Conservation (phyloP, 1,284 basidiomycete genomes). For the Phellopilus nigrolimitatus region DNA sequence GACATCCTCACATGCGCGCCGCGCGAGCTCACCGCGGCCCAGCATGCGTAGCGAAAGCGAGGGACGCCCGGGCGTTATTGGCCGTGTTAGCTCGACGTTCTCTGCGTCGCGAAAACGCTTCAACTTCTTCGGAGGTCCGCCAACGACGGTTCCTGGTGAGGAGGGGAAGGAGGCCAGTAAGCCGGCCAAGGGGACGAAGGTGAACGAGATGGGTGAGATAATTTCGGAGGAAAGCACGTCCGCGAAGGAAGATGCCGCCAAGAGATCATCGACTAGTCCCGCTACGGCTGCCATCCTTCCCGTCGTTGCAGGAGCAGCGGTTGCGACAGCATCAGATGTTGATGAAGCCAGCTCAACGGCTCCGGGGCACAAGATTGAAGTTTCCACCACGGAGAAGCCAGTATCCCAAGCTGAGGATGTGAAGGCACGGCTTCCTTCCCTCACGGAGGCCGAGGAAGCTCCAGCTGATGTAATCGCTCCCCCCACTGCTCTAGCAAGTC, state of each 20-base stretch:
- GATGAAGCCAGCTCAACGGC: not conserved
- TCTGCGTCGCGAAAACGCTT: slow-evolving; percentile 13
- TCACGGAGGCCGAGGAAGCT: slow-evolving; percentile 2
- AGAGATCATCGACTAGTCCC: not conserved
- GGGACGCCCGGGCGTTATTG: slow-evolving; percentile 3
- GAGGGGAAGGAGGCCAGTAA: slow-evolving; percentile 7
- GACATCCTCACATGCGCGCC: slow-evolving; percentile 20
- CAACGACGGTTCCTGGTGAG: slow-evolving; percentile 1
- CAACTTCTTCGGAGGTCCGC: slow-evolving; percentile 12
- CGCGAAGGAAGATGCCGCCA: not conserved
- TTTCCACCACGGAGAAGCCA: slow-evolving; percentile 1
- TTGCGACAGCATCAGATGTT: not conserved
- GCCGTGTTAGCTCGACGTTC: slow-evolving; percentile 16
- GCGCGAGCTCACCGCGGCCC: slow-evolving; percentile 14
- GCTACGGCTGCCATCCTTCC: slow-evolving; percentile 3
- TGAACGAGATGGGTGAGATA: slow-evolving; percentile 16
- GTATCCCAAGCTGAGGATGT: not conserved
- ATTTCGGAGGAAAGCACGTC: slow-evolving; percentile 6
- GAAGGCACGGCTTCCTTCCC: not conserved
- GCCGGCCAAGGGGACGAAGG: not conserved
- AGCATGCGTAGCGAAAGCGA: slow-evolving; percentile 10
- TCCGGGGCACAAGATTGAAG: not conserved
- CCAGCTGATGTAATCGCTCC: too few species aligned
- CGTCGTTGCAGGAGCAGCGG: slow-evolving; percentile 6
- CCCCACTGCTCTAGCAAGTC: too few species aligned